A percentile compares a stretch with the other conserved stretches of the same genome.
phyloP scores from a whole-genome alignment of 2,329 filamentous ascomycete genomes.

The Penicillium fuscoglaucum region DNA sequence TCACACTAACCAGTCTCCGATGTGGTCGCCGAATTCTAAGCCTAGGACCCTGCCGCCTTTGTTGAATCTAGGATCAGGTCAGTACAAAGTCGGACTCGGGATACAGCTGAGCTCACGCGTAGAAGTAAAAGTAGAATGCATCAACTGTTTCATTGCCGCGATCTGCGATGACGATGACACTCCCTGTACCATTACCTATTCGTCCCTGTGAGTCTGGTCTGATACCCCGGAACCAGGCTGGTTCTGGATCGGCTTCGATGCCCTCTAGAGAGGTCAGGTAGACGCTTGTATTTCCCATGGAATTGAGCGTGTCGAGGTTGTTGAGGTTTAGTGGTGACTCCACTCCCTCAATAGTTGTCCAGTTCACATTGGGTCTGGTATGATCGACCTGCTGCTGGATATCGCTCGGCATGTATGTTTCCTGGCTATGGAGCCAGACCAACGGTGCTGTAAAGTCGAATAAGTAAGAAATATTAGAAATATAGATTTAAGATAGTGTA shows the following conservation, averaged over 20 bases:
- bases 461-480: neutral
- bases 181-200: conserved; percentile 52
- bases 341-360: conserved; percentile 39
- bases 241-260: conserved; percentile 44
- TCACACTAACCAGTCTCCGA: conserved; percentile 59
- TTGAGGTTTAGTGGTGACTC: conserved; percentile 47
- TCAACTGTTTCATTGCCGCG: conserved; percentile 56
- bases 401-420: conserved; percentile 53
- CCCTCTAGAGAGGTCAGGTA: conserved; percentile 53
- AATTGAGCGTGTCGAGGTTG: conserved; percentile 52
- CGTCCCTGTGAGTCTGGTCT: conserved; percentile 53
- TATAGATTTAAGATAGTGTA: conserved; percentile 19
- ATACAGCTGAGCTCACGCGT: conserved; percentile 42
- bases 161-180: conserved; percentile 58
- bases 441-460: conserved; percentile 46
- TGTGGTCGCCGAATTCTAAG: conserved; percentile 58
- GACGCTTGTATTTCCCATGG: conserved; percentile 46
- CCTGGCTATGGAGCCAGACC: conserved; percentile 52
- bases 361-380: conserved; percentile 49
- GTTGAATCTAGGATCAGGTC: conserved; percentile 45
- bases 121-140: conserved; percentile 66
- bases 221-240: conserved; percentile 54
- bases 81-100: neutral
- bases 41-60: conserved; percentile 54
- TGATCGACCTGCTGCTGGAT: conserved; percentile 50